These are phyloP conservation scores for Porpolomopsis calyptriformis DNA, from an alignment of 768 basidiomycete genomes.

Conservation along the genomic window DNA sequence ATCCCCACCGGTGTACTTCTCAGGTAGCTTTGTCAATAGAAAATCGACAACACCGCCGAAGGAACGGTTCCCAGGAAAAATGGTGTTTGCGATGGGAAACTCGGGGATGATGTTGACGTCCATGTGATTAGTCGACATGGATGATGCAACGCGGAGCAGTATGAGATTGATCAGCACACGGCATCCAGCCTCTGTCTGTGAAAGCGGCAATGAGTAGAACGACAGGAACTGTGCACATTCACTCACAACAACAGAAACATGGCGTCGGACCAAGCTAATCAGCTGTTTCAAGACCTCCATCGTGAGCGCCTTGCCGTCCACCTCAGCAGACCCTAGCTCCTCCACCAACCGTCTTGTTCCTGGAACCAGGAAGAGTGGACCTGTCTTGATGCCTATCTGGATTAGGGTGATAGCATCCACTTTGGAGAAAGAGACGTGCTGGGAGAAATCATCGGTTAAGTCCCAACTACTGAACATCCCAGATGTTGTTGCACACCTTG, in stretches of 20 bases:
- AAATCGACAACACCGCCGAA: slow-evolving; percentile 11
- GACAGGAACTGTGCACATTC: background rate
- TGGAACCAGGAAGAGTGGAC: slow-evolving; percentile 10
- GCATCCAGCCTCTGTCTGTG: slow-evolving; percentile 14
- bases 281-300: slow-evolving; percentile 8
- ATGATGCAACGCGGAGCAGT: slow-evolving; percentile 13
- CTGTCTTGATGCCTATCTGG: slow-evolving; percentile 7
- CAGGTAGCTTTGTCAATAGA: slow-evolving; percentile 8
- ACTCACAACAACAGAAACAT: slow-evolving; percentile 14
- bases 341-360: slow-evolving; percentile 4
- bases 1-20: slow-evolving; percentile 7
- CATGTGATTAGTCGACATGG: slow-evolving; percentile 9
- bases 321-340: slow-evolving; percentile 3
- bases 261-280: slow-evolving; percentile 10
- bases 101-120: slow-evolving; percentile 16
- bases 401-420: slow-evolving; percentile 5
- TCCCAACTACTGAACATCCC: background rate
- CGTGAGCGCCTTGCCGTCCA: background rate
- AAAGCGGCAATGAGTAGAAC: background rate
- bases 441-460: background rate
- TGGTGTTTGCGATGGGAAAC: slow-evolving; percentile 14
- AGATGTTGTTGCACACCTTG: background rate
- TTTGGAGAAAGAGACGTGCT: slow-evolving; percentile 11
- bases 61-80: slow-evolving; percentile 11
- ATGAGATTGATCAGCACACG: slow-evolving; percentile 14